Percentiles rank a stretch among this genome's conserved stretches.
These are phyloP conservation scores for Podochytrium sp. DNA, from an alignment of 192 early-diverging fungal species.

Conservation along the genomic window DNA sequence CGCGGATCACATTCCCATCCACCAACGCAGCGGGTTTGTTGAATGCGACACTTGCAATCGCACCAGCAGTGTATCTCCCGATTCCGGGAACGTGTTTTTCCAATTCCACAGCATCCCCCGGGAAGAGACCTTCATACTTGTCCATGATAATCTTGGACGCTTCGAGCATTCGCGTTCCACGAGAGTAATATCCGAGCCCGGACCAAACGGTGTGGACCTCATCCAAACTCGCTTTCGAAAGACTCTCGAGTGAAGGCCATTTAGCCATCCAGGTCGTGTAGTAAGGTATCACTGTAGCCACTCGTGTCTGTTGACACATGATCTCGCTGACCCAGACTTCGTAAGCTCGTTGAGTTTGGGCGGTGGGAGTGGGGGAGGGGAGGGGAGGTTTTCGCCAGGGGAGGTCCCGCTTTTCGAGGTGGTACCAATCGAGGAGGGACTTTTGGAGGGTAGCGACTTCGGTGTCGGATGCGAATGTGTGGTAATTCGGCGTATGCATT, in stretches of 20 bases:
- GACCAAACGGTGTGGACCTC: conserved; percentile 70
- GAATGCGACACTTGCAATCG: conserved; percentile 73
- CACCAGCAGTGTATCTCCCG: conserved; percentile 43
- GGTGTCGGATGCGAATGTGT: neutral
- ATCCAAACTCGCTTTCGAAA: conserved; percentile 66
- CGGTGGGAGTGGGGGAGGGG: neutral
- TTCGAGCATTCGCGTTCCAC: conserved; percentile 69
- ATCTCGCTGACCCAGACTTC: conserved; percentile 84
- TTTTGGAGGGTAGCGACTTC: neutral
- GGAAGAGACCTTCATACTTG: conserved; percentile 59
- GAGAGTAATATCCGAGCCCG: conserved; percentile 79
- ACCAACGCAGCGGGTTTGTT: conserved; percentile 64
- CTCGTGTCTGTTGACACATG: conserved; percentile 83
- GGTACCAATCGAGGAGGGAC: conserved; percentile 65
- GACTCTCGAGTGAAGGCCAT: conserved; percentile 73
- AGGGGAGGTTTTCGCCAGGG: conserved; percentile 58
- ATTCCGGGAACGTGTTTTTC: conserved; percentile 28
- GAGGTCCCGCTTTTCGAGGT: conserved; percentile 59
- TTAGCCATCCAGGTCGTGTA: conserved; percentile 69
- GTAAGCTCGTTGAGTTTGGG: conserved; percentile 60
- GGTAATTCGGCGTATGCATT: conserved; percentile 4
- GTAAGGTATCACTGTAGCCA: conserved; percentile 71
- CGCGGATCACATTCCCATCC: conserved; percentile 80
- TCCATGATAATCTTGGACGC: conserved; percentile 64
- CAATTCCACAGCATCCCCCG: conserved; percentile 55